Evolutionary conservation across 495 filamentous ascomycete genomes (phyloP), one percentile per base, ranked within the genome.

Genomic region (Talaromyces nanjingensis): DNA sequence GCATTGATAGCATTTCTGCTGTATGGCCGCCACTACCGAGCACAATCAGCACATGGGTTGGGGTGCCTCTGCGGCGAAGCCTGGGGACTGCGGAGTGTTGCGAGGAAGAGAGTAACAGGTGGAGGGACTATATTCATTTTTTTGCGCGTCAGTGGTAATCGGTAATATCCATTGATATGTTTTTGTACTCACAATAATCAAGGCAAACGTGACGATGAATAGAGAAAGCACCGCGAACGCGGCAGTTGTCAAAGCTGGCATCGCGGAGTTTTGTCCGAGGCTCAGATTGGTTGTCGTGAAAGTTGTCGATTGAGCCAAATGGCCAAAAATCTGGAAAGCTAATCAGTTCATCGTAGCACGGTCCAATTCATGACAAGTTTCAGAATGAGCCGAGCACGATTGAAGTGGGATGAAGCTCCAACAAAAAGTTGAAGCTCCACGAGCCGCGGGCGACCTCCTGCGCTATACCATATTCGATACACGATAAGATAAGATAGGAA

Each of bases 1-100:
- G 80, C 74, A 96, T 87, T 64, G 87, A 84, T 53, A 97, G 77
- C 90, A 98, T 96, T 78, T 98, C 94, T 12, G 91, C 85, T 1
- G 93, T 97, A 77, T 98, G 94, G 4, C 94, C 94, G 63, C 94
- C 94, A 29, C 89, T 93, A 45, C 94, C 94, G 60, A 97, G 87
- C 59, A 97, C 85, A 63, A 96, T 81, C 25, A 96, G 78, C 56
- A 94, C 78, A 73, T 92, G 92, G 34, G 84, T 82, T 24, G 83
- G 79, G 12, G 68, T 59, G 57, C 69, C 52, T 37, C 56, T 69
- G 14, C 65, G 61, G 56, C 75, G 77, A 62, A 69, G 68, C 72
- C 72, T 72, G 24, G 72, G 67, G 9, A 77, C 67, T 33, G 56
- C 33, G 24, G 68, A 70, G 64, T 72, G 73, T 8, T 79, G 76